phyloP scores from a whole-genome alignment of 2,329 filamentous ascomycete species.

The Sporothrix pseudoabietina region DNA sequence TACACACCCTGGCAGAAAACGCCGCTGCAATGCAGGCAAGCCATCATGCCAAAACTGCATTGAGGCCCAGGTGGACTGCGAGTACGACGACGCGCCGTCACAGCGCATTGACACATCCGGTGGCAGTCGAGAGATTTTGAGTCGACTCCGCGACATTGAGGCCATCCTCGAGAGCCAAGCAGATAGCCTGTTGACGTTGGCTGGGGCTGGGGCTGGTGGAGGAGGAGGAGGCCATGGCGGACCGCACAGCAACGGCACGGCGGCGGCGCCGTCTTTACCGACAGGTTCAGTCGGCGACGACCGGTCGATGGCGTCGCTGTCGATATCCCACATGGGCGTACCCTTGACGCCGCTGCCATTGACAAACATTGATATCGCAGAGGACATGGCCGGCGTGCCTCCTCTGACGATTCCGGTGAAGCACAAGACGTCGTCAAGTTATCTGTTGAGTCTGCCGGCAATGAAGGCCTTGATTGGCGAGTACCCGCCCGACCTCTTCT shows the following conservation, averaged over 20 bases:
- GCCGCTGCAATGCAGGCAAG: conserved; percentile 39
- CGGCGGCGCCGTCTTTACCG: not conserved
- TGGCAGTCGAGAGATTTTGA: conserved; percentile 39
- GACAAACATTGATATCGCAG: not conserved
- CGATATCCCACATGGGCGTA: conserved; percentile 12
- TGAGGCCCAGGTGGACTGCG: conserved; percentile 38
- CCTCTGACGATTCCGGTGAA: conserved; percentile 39
- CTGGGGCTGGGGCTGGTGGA: conserved; percentile 12
- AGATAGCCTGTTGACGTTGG: conserved; percentile 33
- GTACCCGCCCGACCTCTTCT: conserved; percentile 39
- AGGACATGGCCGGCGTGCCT: conserved; percentile 33
- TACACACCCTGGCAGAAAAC: conserved; percentile 36
- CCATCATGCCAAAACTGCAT: conserved; percentile 38
- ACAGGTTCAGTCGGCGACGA: not conserved
- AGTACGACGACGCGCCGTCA: conserved; percentile 39
- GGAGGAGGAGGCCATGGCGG: not conserved
- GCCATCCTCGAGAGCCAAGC: conserved; percentile 36
- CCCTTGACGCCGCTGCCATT: not conserved
- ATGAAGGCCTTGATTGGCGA: conserved; percentile 40
- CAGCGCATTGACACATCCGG: conserved; percentile 38
- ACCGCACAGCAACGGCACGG: not conserved
- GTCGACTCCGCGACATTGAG: conserved; percentile 39
- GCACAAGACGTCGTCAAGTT: conserved; percentile 41
- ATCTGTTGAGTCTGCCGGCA: conserved; percentile 38
- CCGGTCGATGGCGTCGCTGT: conserved; percentile 12